Evolutionary conservation across 495 filamentous ascomycete genomes (phyloP).

Genomic region (Thermochaetoides thermophila): DNA sequence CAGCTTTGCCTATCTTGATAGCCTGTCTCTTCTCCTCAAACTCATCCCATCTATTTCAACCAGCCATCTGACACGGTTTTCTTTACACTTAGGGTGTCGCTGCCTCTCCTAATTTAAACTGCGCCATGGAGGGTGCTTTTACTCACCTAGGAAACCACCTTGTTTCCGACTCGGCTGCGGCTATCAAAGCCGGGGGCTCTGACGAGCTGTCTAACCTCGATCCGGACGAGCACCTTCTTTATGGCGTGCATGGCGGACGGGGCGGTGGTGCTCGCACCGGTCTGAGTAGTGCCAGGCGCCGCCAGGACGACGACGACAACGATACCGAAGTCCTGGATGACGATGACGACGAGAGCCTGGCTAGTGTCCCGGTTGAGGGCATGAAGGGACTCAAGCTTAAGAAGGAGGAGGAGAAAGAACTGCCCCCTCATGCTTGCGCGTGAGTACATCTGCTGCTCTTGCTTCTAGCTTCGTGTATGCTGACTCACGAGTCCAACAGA

Average conservation of each 20-base stretch:
- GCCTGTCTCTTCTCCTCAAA: too few relatives aligned
- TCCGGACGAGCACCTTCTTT: slow-evolving; percentile 60
- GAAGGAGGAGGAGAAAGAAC: slow-evolving; percentile 64
- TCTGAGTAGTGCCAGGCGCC: slow-evolving; percentile 33
- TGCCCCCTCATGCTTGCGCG: slow-evolving; percentile 94
- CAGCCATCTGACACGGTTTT: too few relatives aligned
- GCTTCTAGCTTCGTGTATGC: background rate
- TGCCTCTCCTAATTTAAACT: slow-evolving; percentile 5
- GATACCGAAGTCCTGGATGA: slow-evolving; percentile 77
- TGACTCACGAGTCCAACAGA: slow-evolving; percentile 30
- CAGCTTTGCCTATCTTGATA: too few relatives aligned
- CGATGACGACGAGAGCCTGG: slow-evolving; percentile 82
- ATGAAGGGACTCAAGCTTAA: slow-evolving; percentile 50
- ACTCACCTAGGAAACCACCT: slow-evolving; percentile 75
- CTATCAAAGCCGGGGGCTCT: slow-evolving; percentile 51
- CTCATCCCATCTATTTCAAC: too few relatives aligned
- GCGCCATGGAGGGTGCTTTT: slow-evolving; percentile 65
- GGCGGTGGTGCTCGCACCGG: slow-evolving; percentile 40
- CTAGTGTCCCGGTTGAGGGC: slow-evolving; percentile 69
- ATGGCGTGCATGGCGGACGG: slow-evolving; percentile 47
- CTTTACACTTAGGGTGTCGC: too few relatives aligned
- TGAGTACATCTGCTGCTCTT: slow-evolving; percentile 33
- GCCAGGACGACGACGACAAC: slow-evolving; percentile 72
- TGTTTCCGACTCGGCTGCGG: slow-evolving; percentile 53
- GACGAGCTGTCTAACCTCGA: slow-evolving; percentile 55